Percentiles rank a stretch among this genome's conserved stretches.
Evolutionary conservation across 164 flowering plant genomes (phyloP).

Genomic region (Aristolochia contorta): DNA sequence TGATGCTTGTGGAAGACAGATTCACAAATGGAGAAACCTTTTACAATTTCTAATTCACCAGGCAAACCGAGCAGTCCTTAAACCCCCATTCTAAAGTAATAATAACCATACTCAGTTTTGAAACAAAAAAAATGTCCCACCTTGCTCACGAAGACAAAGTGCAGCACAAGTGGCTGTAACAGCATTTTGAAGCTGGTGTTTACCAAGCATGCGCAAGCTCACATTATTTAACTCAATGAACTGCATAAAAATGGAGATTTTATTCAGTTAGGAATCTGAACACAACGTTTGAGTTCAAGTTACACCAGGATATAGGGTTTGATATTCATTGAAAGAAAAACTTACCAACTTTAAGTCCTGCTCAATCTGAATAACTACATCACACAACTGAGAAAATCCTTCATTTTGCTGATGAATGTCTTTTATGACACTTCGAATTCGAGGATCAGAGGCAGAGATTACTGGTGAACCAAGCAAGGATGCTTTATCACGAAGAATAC

Average conservation of each 20-base stretch:
- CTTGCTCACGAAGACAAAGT: constrained; percentile 65
- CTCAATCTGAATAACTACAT: constrained; percentile 43
- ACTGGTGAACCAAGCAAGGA: constrained; percentile 54
- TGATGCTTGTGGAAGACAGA: no score
- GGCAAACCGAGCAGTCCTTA: no score
- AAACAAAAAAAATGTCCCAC: constrained; percentile 19
- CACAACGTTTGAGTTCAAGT: no score
- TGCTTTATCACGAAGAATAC: constrained; percentile 69
- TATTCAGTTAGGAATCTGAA: no score
- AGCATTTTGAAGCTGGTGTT: constrained; percentile 90
- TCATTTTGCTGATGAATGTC: constrained; percentile 25
- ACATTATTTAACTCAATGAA: constrained; percentile 47
- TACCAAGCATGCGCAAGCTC: constrained; percentile 60
- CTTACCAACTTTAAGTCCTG: constrained; percentile 51
- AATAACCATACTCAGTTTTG: no score
- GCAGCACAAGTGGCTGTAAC: constrained; percentile 72
- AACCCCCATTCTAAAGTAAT: no score
- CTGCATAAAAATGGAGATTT: constrained; percentile 25
- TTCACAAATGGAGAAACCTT: no score
- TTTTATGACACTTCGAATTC: constrained; percentile 41
- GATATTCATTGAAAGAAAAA: no score
- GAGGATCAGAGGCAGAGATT: constrained; percentile 56
- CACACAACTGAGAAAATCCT: constrained; percentile 54
- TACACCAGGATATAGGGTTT: no score
- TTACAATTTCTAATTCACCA: no score